phyloP scores from a whole-genome alignment of 2,329 filamentous ascomycete genomes.

The Blastomyces emzantsi region DNA sequence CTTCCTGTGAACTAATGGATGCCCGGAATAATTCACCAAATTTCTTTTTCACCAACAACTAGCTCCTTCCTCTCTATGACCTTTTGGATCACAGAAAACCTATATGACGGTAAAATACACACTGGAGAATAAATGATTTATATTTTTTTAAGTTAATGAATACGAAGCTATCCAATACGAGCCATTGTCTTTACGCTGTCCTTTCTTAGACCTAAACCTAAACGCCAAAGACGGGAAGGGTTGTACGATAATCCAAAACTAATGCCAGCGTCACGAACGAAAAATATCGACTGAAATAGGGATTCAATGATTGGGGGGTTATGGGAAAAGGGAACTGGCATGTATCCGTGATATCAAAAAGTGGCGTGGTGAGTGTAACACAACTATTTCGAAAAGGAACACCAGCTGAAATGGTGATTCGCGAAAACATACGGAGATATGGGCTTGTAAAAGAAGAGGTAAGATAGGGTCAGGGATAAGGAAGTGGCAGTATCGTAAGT shows the following conservation, averaged over 20 bases:
- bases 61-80: not conserved
- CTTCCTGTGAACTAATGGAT: not conserved
- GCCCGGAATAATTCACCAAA: not conserved
- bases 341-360: not conserved
- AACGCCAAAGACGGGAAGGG: not conserved
- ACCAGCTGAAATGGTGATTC: not conserved
- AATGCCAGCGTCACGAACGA: not conserved
- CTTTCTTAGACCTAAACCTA: not conserved
- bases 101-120: not conserved
- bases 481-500: not conserved
- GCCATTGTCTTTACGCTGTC: no score
- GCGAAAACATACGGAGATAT: not conserved
- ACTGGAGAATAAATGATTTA: not conserved
- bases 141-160: conserved; percentile 16
- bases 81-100: not conserved
- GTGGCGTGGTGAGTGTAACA: not conserved
- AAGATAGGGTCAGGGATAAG: not conserved
- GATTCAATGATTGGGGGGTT: not conserved
- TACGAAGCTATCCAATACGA: not conserved
- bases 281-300: not conserved
- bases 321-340: not conserved
- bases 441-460: not conserved
- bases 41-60: not conserved
- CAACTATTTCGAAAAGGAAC: not conserved
- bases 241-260: not conserved